Conservation (phyloP, 495 filamentous ascomycete species). For the Astrothelium subdiscretum region DNA sequence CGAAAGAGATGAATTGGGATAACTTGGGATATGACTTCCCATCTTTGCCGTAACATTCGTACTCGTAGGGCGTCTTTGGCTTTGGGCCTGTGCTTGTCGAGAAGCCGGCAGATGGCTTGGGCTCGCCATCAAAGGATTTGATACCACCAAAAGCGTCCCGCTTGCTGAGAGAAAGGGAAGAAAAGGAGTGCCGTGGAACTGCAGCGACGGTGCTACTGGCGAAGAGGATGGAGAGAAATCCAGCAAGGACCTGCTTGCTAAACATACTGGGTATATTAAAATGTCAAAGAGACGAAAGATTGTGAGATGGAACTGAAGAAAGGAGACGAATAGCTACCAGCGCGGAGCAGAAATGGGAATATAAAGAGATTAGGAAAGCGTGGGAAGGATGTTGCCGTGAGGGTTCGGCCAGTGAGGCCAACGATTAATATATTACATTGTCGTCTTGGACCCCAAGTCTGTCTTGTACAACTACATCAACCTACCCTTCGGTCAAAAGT, state of each 20-base stretch:
- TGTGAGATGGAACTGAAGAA: background rate
- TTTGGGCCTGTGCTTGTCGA: background rate
- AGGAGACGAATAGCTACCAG: background rate
- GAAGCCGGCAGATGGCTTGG: background rate
- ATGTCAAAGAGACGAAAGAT: background rate
- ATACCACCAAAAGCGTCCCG: background rate
- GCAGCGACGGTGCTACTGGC: background rate
- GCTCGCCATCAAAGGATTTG: background rate
- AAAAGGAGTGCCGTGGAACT: background rate
- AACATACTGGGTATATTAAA: background rate
- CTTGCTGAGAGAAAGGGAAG: background rate
- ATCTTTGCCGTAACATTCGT: background rate
- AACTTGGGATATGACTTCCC: background rate
- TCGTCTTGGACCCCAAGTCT: background rate
- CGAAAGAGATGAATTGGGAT: background rate
- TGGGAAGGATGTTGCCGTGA: background rate
- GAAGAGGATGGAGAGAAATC: background rate
- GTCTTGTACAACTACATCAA: no score
- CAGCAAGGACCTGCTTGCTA: background rate
- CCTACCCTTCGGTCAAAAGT: no score
- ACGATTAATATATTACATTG: background rate
- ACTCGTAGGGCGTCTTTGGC: background rate
- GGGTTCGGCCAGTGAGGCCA: background rate
- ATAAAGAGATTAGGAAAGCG: background rate
- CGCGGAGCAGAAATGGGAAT: background rate